Conservation (phyloP, 176 grass and related monocot species). For the Zea mays region DNA sequence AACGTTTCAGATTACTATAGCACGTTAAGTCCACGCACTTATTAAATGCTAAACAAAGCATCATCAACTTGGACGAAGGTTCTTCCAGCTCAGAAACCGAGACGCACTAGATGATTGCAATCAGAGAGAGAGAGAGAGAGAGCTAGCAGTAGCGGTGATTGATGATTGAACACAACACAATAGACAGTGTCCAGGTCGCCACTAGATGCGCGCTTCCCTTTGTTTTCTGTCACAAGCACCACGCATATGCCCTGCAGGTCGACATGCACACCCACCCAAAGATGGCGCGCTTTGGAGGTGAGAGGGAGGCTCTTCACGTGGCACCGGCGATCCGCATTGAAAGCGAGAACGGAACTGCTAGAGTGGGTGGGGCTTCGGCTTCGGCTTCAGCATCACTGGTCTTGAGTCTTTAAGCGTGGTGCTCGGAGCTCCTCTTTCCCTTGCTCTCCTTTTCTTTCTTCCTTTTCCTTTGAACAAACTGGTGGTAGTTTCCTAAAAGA, state of each 20-base stretch:
- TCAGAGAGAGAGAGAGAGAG: too few species aligned
- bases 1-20: too few species aligned
- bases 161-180: neutral
- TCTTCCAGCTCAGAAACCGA: conserved; percentile 4
- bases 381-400: neutral
- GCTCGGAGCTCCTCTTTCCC: neutral
- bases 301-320: conserved; percentile 1
- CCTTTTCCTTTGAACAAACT: neutral
- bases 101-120: conserved; percentile 29
- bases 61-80: conserved; percentile 12
- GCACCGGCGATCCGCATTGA: neutral
- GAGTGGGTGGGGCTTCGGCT: neutral
- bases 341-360: conserved; percentile 23
- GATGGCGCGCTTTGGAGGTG: neutral
- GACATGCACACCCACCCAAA: neutral
- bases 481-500: conserved; percentile 16
- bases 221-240: conserved; percentile 5
- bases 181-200: neutral
- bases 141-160: neutral
- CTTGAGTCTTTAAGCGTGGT: neutral
- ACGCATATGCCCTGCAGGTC: neutral
- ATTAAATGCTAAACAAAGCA: neutral
- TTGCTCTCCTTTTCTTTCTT: neutral
- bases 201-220: conserved; percentile 27
- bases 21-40: neutral